Conservation (phyloP, 495 filamentous ascomycete species). For the Tuber aestivum region DNA sequence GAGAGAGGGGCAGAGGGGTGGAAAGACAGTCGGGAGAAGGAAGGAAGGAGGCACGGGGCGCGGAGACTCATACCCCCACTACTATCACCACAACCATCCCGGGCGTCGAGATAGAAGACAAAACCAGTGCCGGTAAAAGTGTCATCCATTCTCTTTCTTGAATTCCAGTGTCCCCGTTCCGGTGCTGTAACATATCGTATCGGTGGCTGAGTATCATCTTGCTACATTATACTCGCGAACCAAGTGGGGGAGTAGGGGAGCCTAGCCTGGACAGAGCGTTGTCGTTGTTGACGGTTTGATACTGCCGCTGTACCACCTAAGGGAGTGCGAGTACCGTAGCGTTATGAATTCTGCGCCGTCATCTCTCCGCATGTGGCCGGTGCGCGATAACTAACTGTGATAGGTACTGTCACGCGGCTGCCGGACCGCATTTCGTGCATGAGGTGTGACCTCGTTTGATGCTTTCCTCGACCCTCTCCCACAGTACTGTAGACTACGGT, state of each 20-base stretch:
- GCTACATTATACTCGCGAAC: not conserved
- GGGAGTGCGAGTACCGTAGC: no score
- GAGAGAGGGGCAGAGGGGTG: not conserved
- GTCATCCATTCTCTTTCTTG: not conserved
- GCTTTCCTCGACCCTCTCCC: no score
- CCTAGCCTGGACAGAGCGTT: not conserved
- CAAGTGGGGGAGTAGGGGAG: not conserved
- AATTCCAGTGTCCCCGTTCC: not conserved
- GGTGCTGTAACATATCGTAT: not conserved
- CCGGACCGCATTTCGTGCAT: no score
- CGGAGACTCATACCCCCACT: not conserved
- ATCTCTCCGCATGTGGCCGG: not conserved
- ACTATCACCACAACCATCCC: not conserved
- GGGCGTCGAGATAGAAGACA: not conserved
- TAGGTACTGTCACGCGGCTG: no score
- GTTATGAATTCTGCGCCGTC: not conserved
- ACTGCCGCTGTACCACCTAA: no score
- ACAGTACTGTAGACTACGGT: no score
- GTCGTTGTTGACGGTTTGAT: not conserved
- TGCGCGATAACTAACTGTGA: no score
- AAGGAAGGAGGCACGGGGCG: not conserved
- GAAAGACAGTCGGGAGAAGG: not conserved
- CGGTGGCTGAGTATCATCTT: not conserved
- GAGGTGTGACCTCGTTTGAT: not conserved
- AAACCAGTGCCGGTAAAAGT: no score